Conservation (phyloP, 257 asterid genomes). For the Forsythia viridissima region DNA sequence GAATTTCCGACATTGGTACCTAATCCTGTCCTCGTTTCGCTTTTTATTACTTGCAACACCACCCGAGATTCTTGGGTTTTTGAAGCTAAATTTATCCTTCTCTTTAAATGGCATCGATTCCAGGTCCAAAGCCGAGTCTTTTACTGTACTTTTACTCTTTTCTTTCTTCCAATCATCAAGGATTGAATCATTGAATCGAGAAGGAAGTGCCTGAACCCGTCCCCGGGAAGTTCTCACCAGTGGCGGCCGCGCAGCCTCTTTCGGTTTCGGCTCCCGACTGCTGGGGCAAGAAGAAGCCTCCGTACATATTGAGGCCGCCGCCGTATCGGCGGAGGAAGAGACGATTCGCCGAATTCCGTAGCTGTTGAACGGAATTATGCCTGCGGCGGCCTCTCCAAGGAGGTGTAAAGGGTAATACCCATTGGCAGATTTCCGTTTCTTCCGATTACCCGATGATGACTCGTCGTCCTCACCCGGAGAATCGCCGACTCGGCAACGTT, state of each 20-base stretch:
- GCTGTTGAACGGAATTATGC: slow-evolving; percentile 58
- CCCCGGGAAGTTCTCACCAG: slow-evolving; percentile 94
- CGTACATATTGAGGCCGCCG: slow-evolving; percentile 34
- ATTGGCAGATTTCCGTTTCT: slow-evolving; percentile 57
- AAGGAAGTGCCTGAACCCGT: slow-evolving; percentile 93
- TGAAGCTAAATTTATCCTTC: slow-evolving; percentile 41
- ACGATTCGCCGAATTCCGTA: slow-evolving; percentile 48
- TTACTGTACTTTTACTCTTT: slow-evolving; percentile 43
- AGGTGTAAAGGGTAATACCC: slow-evolving; percentile 67
- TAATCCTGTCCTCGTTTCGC: slow-evolving; percentile 31
- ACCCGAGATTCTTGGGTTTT: slow-evolving; percentile 38
- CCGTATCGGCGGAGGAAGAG: slow-evolving; percentile 18
- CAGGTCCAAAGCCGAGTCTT: slow-evolving; percentile 60
- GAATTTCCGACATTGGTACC: slow-evolving; percentile 46
- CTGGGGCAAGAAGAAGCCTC: slow-evolving; percentile 30
- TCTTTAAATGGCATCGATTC: slow-evolving; percentile 59
- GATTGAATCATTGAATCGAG: slow-evolving; percentile 88
- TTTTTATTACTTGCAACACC: slow-evolving; percentile 38
- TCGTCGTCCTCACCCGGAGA: slow-evolving; percentile 70
- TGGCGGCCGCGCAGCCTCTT: slow-evolving; percentile 74
- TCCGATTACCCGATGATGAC: slow-evolving; percentile 48
- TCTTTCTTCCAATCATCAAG: slow-evolving; percentile 96
- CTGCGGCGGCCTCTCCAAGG: slow-evolving; percentile 73
- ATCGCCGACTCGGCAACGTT: slow-evolving; percentile 70
- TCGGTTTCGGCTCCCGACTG: slow-evolving; percentile 32